Evolutionary conservation across 2,329 filamentous ascomycete genomes (phyloP), one percentile per base, ranked within the genome.

Genomic region (Arthrinium puccinioides): DNA sequence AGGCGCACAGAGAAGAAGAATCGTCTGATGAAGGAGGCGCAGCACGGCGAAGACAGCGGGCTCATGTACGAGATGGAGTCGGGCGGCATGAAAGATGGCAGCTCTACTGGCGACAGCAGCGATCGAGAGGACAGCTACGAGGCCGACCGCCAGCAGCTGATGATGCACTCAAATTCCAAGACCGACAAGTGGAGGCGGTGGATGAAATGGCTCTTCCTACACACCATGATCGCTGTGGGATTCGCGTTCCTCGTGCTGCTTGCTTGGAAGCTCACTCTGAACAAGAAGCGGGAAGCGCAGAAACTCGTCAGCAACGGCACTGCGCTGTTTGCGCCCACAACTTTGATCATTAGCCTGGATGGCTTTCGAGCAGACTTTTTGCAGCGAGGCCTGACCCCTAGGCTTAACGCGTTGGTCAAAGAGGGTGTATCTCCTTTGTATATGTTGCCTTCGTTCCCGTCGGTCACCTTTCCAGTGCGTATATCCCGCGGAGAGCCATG

Each of bases 351-450:
- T 55, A 96, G 89, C 31, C 72, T 98, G 14, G 92, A 98, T 60
- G 92, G 92, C 4, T 97, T 98, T 65, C 82, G 92, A 13, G 90
- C 92, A 15, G 92, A 97, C 57, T 97, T 96, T 53, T 68, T 98
- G 27, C 76, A 84, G 45, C 80, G 88, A 11, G 83, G 82, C 1
- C 64, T 97, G 21, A 96, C 90, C 1, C 92, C 90, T 1, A 80
- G 82, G 2, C 68, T 98, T 8, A 86, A 79, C 48, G 72, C 79
- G 3, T 83, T 98, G 46, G 70, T 95, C 44, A 74, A 77, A 42
- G 79, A 87, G 46, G 92, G 92, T 21, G 80, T 97, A 9, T 95
- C 89, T 6, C 90, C 92, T 3, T 74, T 79, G 46, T 96, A 90
- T 62, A 96, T 98, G 88, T 73, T 79, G 6, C 92, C 92, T 0